phyloP scores from a whole-genome alignment of 2,329 filamentous ascomycete species.

The Fusarium buxicola region DNA sequence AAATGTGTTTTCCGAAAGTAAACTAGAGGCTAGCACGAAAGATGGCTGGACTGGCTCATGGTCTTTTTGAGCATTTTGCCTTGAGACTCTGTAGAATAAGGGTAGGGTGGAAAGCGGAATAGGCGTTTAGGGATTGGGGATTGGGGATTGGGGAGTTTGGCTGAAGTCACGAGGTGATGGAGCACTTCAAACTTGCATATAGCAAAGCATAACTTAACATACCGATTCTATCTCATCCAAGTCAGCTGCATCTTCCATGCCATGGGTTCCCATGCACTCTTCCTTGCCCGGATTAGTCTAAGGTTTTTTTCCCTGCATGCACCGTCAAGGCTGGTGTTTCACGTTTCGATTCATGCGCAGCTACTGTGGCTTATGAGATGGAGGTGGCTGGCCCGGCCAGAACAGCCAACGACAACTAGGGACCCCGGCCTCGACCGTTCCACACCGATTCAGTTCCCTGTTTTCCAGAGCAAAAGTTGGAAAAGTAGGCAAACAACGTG shows the following conservation, averaged over 20 bases:
- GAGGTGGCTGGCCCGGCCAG: conserved; percentile 32
- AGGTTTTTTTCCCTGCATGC: not conserved
- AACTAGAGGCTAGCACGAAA: conserved; percentile 16
- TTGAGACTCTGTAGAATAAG: conserved; percentile 12
- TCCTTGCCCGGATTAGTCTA: not conserved
- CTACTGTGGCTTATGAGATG: conserved; percentile 28
- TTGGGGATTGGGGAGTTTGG: conserved; percentile 5
- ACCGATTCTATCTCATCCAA: conserved; percentile 2
- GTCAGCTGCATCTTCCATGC: not conserved
- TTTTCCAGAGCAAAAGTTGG: conserved; percentile 40
- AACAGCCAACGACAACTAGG: conserved; percentile 30
- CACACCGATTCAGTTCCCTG: conserved; percentile 32
- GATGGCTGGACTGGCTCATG: conserved; percentile 24
- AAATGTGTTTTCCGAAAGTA: not conserved
- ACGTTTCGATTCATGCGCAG: conserved; percentile 27
- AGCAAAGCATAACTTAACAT: conserved; percentile 1
- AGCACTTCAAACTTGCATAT: conserved; percentile 6
- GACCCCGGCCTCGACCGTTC: conserved; percentile 23
- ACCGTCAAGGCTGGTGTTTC: conserved; percentile 22
- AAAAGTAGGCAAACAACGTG: conserved; percentile 34
- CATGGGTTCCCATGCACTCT: not conserved
- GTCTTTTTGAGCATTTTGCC: conserved; percentile 7
- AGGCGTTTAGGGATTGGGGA: conserved; percentile 28
- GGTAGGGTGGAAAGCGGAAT: conserved; percentile 11
- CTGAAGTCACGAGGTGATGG: conserved; percentile 5